phyloP scores from a whole-genome alignment of 768 basidiomycete genomes.

The Kwoniella dendrophila region DNA sequence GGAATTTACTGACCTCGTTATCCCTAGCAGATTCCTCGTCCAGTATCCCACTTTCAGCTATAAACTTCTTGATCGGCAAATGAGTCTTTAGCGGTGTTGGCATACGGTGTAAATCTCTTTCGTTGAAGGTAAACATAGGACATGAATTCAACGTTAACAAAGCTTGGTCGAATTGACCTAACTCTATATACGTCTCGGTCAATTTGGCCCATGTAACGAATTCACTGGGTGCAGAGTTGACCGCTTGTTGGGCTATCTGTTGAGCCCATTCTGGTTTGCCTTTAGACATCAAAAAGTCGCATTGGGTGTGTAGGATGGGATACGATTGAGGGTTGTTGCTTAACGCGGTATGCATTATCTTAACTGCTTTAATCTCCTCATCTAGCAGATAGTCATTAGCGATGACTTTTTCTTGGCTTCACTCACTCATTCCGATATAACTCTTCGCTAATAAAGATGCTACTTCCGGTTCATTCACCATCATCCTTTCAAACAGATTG shows the following conservation, averaged over 20 bases:
- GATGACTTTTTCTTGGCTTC: background rate
- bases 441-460: conserved; percentile 80
- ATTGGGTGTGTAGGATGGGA: conserved; percentile 89
- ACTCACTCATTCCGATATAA: conserved; percentile 97
- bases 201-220: conserved; percentile 99
- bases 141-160: conserved; percentile 96
- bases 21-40: conserved; percentile 82
- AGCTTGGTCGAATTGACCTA: conserved; percentile 79
- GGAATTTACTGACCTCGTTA: conserved; percentile 62
- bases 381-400: conserved; percentile 60
- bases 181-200: conserved; percentile 90
- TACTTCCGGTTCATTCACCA: conserved; percentile 84
- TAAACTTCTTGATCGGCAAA: conserved; percentile 79
- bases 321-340: conserved; percentile 87
- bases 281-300: conserved; percentile 87
- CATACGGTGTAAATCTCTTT: conserved; percentile 85
- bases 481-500: conserved; percentile 89
- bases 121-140: conserved; percentile 99
- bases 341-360: conserved; percentile 84
- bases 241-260: conserved; percentile 87
- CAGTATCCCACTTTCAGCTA: conserved; percentile 75
- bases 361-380: conserved; percentile 97
- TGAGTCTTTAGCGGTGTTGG: conserved; percentile 78
- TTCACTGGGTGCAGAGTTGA: conserved; percentile 97
- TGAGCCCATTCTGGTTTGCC: conserved; percentile 84